Base-by-base conservation (phyloP, 1,284 basidiomycete species). In the Cystobasidium pallidum region DNA sequence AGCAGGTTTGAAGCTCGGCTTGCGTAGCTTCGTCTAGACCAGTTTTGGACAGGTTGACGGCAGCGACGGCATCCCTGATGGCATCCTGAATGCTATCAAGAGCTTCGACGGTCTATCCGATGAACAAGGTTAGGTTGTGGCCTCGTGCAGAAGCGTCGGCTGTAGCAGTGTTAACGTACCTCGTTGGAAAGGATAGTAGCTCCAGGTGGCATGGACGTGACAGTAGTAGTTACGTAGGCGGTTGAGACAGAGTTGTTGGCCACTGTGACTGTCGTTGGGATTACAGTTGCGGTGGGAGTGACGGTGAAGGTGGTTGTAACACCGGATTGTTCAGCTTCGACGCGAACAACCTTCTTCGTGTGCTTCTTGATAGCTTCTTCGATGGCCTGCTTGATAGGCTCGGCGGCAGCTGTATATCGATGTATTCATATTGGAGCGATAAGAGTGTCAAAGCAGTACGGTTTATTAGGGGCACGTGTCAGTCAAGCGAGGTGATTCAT, bases 61-160 rank as follows among this genome's bases (percentile, higher is more conserved):
- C 75, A 0, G 76, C 76, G 43, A 78, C 74, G 0, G 77, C 77
- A 52, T 75, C 72, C 19, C 73, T 59, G 70, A 78, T 68, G 6
- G 77, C 76, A 34, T 75, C 57, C 64, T 78, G 47, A 58, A 78
- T 78, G 72, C 73, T 67, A 55, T 75, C 67, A 7, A 76, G 67
- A 0, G 77, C 77, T 2, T 57, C 70, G 26, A 74, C 45, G 24
- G 75, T 71, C 68, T 71, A 45, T n/a, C 19, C 13, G 36, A 49
- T 19, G 28, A 36, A 41, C 13, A 13, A 3, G 11, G 24, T 61
- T n/a, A 55, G 24, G 39, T 45, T 1, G 58, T 64, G 1, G 66
- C 66, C 59, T 72, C 41, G 45, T 74, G 41, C 3, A 70, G 72
- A 47, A 66, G 21, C 3, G 66, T 73, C 19, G 36, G n/a, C 30